Conservation (phyloP, 2,329 filamentous ascomycete species). For the Pseudomassariella vexata region DNA sequence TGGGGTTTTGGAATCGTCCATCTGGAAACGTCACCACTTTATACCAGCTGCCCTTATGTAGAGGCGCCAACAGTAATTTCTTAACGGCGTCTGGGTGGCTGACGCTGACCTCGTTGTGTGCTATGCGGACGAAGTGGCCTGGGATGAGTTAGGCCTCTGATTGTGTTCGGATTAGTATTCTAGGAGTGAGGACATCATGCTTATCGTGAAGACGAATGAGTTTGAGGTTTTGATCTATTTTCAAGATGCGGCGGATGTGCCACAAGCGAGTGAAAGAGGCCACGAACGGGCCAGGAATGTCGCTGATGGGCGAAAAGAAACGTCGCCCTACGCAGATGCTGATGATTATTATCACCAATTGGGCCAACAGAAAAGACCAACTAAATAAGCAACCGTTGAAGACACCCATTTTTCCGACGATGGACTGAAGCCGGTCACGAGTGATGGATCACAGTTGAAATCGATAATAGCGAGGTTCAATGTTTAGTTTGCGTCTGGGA, state of each 20-base stretch:
- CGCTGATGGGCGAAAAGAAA: neutral
- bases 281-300: slow-evolving; percentile 2
- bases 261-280: slow-evolving; percentile 4
- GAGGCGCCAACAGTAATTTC: slow-evolving; percentile 26
- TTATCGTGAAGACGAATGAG: slow-evolving; percentile 2
- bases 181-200: neutral
- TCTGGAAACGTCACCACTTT: slow-evolving; percentile 31
- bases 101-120: slow-evolving; percentile 29
- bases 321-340: too few species aligned
- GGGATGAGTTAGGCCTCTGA: neutral
- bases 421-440: too few species aligned
- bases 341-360: too few species aligned
- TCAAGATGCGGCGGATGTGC: slow-evolving; percentile 1
- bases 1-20: slow-evolving; percentile 29
- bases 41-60: slow-evolving; percentile 30
- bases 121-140: slow-evolving; percentile 34
- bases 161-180: too few species aligned
- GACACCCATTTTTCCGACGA: too few species aligned
- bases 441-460: too few species aligned
- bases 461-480: too few species aligned
- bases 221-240: neutral
- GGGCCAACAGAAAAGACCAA: too few species aligned
- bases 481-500: too few species aligned
- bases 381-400: too few species aligned
- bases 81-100: slow-evolving; percentile 33